Conservation (phyloP, 2,329 filamentous ascomycete genomes). For the Pseudogymnoascus sp. region DNA sequence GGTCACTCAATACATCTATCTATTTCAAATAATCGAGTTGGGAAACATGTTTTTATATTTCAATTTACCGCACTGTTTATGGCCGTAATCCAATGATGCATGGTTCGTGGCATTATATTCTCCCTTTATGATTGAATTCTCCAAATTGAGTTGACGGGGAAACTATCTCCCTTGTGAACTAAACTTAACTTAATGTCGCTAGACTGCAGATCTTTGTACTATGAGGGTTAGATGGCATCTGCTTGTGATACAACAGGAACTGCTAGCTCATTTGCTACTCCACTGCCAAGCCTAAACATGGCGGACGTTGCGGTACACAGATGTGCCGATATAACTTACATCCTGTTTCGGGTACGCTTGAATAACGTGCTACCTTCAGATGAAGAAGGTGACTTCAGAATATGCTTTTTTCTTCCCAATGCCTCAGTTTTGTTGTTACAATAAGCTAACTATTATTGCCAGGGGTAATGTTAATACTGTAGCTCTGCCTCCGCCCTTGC, state of each 20-base stretch:
- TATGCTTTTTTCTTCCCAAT: neutral
- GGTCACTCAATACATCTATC: neutral
- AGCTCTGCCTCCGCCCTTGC: neutral
- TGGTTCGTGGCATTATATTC: neutral
- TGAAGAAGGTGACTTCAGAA: neutral
- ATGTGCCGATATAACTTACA: neutral
- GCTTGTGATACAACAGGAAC: neutral
- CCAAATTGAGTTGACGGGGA: neutral
- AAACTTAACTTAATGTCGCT: neutral
- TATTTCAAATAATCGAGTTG: neutral
- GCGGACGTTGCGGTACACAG: neutral
- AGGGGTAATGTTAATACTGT: neutral
- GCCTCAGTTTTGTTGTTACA: neutral
- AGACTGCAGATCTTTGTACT: neutral
- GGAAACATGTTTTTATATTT: neutral
- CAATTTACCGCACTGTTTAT: neutral
- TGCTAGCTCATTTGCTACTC: neutral
- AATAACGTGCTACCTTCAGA: neutral
- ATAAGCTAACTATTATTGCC: neutral
- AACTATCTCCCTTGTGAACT: neutral
- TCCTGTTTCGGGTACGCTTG: neutral
- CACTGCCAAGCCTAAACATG: neutral
- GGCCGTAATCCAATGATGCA: neutral
- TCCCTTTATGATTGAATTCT: neutral
- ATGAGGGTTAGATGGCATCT: neutral